Base-by-base conservation (phyloP, 129 eudicot genomes). In the Solidago caesia region DNA sequence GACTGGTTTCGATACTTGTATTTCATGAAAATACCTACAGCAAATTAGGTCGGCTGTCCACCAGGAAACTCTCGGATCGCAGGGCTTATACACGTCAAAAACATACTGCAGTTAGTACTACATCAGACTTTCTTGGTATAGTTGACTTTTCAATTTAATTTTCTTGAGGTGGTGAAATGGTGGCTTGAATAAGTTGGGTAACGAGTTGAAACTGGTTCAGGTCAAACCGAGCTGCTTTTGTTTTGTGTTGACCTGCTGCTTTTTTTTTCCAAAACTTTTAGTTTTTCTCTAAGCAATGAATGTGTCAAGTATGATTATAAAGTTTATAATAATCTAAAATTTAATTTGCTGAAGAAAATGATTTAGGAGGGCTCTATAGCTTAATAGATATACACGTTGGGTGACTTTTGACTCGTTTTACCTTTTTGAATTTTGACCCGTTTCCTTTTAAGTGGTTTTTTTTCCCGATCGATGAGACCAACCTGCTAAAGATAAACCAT, bases 21-120 rank as follows among this genome's bases (percentile, higher is more conserved):
- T 74, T 39, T 6, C 68, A 41, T 49, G 56, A 25, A 26, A 33
- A 41, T 71, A 10, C 44, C 41, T 7, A 41, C 92, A 86, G 96
- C 84, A 92, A 83, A 82, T 53, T 75, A 55, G 96, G 92, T 59
- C 85, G 92, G 45, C 90, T 89, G 10, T 91, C 92, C 16, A 79
- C 87, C 13, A 81, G 97, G 76, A 89, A 87, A 81, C 92, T 83
- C 27, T 87, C 97, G 43, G 97, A 85, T 81, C 95, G 96, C 65
- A 92, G 80, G 81, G 87, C 96, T 66, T 87, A 89, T 69, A 64
- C 89, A 15, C 96, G 92, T 62, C 96, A 88, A 76, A 89, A 87
- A 83, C 92, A 85, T 63, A 68, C 85, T n/a, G 52, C 86, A 47
- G 64, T 79, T 25, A 84, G 68, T 83, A 71, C 87, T 12, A 73